Evolutionary conservation across 192 early-diverging fungal genomes (phyloP).

Genomic region (Irineochytrium annulatum): DNA sequence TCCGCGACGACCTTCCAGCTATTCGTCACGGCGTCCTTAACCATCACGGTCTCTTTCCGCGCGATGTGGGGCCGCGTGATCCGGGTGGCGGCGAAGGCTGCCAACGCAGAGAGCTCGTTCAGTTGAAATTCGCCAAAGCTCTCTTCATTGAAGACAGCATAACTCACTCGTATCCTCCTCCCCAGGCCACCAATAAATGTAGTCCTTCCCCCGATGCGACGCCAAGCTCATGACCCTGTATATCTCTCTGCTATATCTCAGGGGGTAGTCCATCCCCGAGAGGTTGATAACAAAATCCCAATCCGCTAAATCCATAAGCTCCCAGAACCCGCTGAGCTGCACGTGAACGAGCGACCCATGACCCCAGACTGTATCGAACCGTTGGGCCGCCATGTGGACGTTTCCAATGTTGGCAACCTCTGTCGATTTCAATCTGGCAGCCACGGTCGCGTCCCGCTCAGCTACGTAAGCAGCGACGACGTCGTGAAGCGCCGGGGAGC

Average conservation of each 20-base stretch:
- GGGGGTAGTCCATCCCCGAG: constrained; percentile 36
- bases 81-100: constrained; percentile 2
- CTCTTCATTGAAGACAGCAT: too few relatives aligned
- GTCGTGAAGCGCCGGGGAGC: neutral
- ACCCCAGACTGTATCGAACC: constrained; percentile 27
- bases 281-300: constrained; percentile 44
- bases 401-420: constrained; percentile 3
- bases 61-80: constrained; percentile 10
- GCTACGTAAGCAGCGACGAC: neutral
- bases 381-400: constrained; percentile 25
- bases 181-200: too few relatives aligned
- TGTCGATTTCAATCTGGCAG: neutral
- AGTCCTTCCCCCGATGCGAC: constrained; percentile 19
- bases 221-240: constrained; percentile 16
- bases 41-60: neutral
- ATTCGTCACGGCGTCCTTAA: constrained; percentile 9
- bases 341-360: constrained; percentile 33
- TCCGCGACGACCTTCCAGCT: too few relatives aligned
- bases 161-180: too few relatives aligned
- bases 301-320: constrained; percentile 1
- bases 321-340: constrained; percentile 37
- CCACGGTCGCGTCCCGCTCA: neutral
- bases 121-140: too few relatives aligned
- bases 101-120: neutral
- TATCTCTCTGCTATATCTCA: constrained; percentile 33